phyloP scores from a whole-genome alignment of 2,329 filamentous ascomycete species.

The Zasmidium angulare region DNA sequence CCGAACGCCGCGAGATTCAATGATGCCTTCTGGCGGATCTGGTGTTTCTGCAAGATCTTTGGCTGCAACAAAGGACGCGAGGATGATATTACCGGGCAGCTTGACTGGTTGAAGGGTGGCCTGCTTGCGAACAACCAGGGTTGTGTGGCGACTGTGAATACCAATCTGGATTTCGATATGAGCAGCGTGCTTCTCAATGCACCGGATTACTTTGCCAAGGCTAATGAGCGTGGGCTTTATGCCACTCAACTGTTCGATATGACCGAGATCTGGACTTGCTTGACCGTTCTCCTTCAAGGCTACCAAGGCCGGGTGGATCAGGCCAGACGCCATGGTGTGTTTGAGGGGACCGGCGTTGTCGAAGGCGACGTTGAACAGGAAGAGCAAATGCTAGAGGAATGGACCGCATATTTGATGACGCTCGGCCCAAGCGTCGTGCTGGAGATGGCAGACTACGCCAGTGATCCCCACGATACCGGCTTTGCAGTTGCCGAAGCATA shows the following conservation, averaged over 20 bases:
- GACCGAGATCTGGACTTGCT: constrained; percentile 64
- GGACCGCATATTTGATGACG: constrained; percentile 60
- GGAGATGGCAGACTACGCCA: constrained; percentile 46
- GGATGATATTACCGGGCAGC: constrained; percentile 59
- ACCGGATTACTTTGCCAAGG: constrained; percentile 57
- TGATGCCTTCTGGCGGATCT: constrained; percentile 64
- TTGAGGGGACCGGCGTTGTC: constrained; percentile 48
- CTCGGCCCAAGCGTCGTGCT: constrained; percentile 59
- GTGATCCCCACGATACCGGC: constrained; percentile 41
- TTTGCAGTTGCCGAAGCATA: constrained; percentile 55
- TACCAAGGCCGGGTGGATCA: constrained; percentile 56
- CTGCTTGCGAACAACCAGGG: constrained; percentile 49
- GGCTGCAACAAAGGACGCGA: constrained; percentile 59
- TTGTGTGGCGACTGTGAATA: constrained; percentile 47
- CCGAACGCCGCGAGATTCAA: constrained; percentile 54
- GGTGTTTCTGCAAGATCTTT: constrained; percentile 66
- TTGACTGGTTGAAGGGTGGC: constrained; percentile 64
- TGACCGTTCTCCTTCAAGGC: constrained; percentile 56
- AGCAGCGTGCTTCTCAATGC: constrained; percentile 56
- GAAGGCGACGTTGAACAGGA: constrained; percentile 53
- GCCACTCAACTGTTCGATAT: constrained; percentile 62
- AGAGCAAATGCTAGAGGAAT: constrained; percentile 59
- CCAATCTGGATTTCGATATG: constrained; percentile 49
- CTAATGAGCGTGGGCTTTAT: constrained; percentile 56
- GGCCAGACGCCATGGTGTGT: constrained; percentile 58